Evolutionary conservation across 2,329 filamentous ascomycete genomes (phyloP).

Genomic region (Colletotrichum plurivorum): DNA sequence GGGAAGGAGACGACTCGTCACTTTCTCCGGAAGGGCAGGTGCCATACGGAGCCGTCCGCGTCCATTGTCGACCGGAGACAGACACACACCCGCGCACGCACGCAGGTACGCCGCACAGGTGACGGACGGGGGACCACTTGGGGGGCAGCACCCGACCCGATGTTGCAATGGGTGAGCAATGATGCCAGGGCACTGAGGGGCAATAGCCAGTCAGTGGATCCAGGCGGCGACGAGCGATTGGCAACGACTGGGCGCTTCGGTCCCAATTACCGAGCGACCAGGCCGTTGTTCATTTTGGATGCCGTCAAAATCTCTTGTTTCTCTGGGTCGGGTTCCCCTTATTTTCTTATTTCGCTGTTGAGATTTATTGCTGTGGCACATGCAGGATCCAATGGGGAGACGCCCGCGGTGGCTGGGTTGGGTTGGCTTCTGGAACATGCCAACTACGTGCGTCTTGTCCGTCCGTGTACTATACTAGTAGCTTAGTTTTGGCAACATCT

Average conservation of each 20-base stretch:
- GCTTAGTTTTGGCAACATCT: too few species aligned
- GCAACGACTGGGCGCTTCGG: slow-evolving; percentile 34
- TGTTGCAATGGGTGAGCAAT: neutral
- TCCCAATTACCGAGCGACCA: slow-evolving; percentile 34
- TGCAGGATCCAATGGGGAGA: slow-evolving; percentile 5
- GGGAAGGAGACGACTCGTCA: slow-evolving; percentile 12
- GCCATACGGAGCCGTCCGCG: neutral
- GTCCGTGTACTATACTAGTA: neutral
- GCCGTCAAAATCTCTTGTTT: slow-evolving; percentile 32
- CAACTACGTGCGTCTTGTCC: slow-evolving; percentile 8
- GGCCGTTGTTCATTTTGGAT: slow-evolving; percentile 27
- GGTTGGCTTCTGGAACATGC: slow-evolving; percentile 36
- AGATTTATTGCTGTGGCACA: slow-evolving; percentile 26
- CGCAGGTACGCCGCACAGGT: neutral
- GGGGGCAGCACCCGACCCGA: too few species aligned
- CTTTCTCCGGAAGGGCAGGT: neutral
- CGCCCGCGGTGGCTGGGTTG: too few species aligned
- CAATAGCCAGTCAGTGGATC: neutral
- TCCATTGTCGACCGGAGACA: neutral
- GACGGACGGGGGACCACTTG: too few species aligned
- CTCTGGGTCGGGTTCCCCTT: slow-evolving; percentile 19
- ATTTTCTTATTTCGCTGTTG: slow-evolving; percentile 25
- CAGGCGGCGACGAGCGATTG: slow-evolving; percentile 23
- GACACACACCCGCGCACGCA: neutral
- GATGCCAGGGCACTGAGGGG: neutral